phyloP scores from a whole-genome alignment of 2,329 filamentous ascomycete species.

The Coleophoma eucalyptorum region DNA sequence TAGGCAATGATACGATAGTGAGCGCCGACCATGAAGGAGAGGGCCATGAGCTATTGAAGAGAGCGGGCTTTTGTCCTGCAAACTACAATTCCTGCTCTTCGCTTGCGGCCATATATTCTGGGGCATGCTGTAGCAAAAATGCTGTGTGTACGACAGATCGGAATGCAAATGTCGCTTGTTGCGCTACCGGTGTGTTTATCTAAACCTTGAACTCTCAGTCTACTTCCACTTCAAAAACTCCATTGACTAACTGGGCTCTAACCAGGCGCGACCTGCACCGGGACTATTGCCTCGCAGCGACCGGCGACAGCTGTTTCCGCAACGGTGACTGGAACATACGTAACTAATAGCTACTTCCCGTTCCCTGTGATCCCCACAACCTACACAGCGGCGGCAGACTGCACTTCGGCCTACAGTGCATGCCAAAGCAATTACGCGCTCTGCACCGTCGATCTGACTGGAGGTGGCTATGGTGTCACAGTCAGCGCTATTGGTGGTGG shows the following conservation, averaged over 20 bases:
- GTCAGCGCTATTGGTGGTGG: conserved; percentile 49
- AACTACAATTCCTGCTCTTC: conserved; percentile 27
- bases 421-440: conserved; percentile 51
- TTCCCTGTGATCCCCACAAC: conserved; percentile 53
- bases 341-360: conserved; percentile 54
- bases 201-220: too few species aligned
- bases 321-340: conserved; percentile 36
- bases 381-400: conserved; percentile 46
- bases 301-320: conserved; percentile 13
- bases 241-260: background rate
- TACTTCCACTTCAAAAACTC: background rate
- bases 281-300: conserved; percentile 14
- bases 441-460: conserved; percentile 46
- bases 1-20: conserved; percentile 13
- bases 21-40: too few species aligned
- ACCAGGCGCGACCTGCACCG: conserved; percentile 25
- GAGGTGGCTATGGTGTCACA: conserved; percentile 46
- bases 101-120: conserved; percentile 18
- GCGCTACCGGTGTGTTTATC: conserved; percentile 16
- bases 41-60: conserved; percentile 23
- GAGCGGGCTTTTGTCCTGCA: conserved; percentile 23
- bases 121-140: conserved; percentile 25
- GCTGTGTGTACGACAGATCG: conserved; percentile 25
- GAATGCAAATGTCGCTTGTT: conserved; percentile 26
- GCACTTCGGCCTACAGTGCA: conserved; percentile 44